These are phyloP conservation scores for Penicillium crystallinum DNA, from an alignment of 495 filamentous ascomycete species.

Conservation along the genomic window DNA sequence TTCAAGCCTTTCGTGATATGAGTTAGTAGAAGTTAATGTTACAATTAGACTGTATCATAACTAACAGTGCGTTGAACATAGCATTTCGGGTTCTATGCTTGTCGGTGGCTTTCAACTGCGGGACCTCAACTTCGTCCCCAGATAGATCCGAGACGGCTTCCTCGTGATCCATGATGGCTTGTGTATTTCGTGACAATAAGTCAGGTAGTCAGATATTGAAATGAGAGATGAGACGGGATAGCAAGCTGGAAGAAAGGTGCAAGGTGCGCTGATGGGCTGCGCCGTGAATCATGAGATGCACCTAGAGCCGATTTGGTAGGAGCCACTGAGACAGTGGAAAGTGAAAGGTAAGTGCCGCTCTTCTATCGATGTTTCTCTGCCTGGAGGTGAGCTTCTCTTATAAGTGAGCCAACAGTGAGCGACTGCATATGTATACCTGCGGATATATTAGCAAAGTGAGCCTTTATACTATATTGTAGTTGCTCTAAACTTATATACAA, in stretches of 20 bases:
- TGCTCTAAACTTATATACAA: no score
- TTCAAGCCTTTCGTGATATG: slow-evolving; percentile 28
- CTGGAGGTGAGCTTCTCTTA: no score
- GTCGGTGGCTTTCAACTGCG: slow-evolving; percentile 36
- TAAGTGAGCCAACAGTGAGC: no score
- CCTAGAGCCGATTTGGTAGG: no score
- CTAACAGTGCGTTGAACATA: slow-evolving; percentile 50
- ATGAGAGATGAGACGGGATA: background rate
- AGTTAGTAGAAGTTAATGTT: slow-evolving; percentile 11
- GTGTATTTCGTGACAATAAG: background rate
- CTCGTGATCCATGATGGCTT: background rate
- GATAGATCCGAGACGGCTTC: slow-evolving; percentile 25
- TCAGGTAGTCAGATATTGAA: background rate
- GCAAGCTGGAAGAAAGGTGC: background rate
- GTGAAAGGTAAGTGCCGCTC: no score
- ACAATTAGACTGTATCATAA: background rate
- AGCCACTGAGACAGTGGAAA: no score
- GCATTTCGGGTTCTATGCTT: slow-evolving; percentile 42
- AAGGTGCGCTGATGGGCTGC: no score
- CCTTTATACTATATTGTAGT: no score
- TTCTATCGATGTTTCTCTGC: no score
- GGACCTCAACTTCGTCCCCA: slow-evolving; percentile 19
- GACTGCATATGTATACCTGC: no score
- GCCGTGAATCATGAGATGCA: no score
- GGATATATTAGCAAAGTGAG: no score